Base-by-base conservation (phyloP, 768 basidiomycete species). In the Suillus discolor region DNA sequence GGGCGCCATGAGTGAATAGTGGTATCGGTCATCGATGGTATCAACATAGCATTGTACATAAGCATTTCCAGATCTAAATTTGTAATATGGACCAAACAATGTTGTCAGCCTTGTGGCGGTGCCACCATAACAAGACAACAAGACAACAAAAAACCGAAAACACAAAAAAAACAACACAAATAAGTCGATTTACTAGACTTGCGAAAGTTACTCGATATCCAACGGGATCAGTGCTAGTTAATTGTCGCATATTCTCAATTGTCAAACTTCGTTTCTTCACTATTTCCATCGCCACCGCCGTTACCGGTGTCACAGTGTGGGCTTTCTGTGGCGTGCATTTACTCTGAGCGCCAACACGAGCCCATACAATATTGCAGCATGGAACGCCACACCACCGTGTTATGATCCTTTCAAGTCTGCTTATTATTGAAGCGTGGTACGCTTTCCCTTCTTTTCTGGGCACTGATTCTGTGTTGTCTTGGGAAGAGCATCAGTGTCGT, bases 1-100 rank as follows among this genome's bases (percentile, higher is more conserved):
- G 41, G 41, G 59, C 13, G 59, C 28, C 59, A 60, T 60, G 41
- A 31, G 31, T 31, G 31, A 31, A 31, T 31, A 31, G 31, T 31
- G 31, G 31, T 31, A 31, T 31, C 31, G 31, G 31, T 31, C 31
- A 31, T 81, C 41, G 16, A 25, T 59, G 39, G 39, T 41, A 41
- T 31, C 25, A 60, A 41, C 59, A 60, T 60, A 42, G 25, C 42
- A 60, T 59, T 25, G 8, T 41, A 31, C 53, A 31, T 54, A 59
- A 59, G 16, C 57, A 41, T 44, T 72, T 73, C 23, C 73, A 72
- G 31, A 81, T 68, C 31, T 67, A 67, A 62, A 79, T 51, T 76
- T 70, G 51, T 15, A 67, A 11, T 68, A 11, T 42, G 5, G 25
- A 60, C 41, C 18, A 60, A 60, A 60, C 23, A 38, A 31, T 31